phyloP scores from a whole-genome alignment of 805 yeast genomes.

The Metschnikowia bowlesiae region DNA sequence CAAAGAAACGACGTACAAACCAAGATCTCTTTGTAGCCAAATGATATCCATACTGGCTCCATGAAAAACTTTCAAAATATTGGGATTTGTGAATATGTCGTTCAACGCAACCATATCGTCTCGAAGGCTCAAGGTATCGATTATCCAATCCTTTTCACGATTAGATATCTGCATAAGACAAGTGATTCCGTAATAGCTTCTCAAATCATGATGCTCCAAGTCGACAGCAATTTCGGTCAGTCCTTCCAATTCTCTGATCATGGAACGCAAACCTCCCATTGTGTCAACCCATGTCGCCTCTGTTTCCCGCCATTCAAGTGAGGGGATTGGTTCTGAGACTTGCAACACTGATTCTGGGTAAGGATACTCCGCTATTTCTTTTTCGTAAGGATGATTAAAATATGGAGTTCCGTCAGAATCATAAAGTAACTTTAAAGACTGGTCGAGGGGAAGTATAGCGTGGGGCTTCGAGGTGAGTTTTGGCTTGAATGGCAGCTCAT shows the following conservation, averaged over 20 bases:
- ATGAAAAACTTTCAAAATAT: constrained; percentile 81
- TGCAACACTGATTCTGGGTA: constrained; percentile 58
- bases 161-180: constrained; percentile 91
- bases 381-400: constrained; percentile 74
- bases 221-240: constrained; percentile 80
- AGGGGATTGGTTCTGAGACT: constrained; percentile 41
- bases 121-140: constrained; percentile 79
- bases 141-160: constrained; percentile 74
- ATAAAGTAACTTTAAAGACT: constrained; percentile 28
- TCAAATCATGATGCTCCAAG: constrained; percentile 90
- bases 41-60: constrained; percentile 96
- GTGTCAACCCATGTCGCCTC: constrained; percentile 71
- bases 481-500: constrained; percentile 72
- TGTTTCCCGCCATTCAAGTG: constrained; percentile 61
- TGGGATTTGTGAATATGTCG: constrained; percentile 74
- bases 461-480: constrained; percentile 68
- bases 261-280: constrained; percentile 42
- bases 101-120: constrained; percentile 67
- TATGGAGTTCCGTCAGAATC: constrained; percentile 1
- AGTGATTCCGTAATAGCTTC: constrained; percentile 86
- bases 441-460: constrained; percentile 53
- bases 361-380: constrained; percentile 65
- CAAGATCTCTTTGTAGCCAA: constrained; percentile 95
- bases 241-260: constrained; percentile 51
- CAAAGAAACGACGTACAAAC: constrained; percentile 79